phyloP scores from a whole-genome alignment of 306 rosid species.

The apple (Malus domestica) region DNA sequence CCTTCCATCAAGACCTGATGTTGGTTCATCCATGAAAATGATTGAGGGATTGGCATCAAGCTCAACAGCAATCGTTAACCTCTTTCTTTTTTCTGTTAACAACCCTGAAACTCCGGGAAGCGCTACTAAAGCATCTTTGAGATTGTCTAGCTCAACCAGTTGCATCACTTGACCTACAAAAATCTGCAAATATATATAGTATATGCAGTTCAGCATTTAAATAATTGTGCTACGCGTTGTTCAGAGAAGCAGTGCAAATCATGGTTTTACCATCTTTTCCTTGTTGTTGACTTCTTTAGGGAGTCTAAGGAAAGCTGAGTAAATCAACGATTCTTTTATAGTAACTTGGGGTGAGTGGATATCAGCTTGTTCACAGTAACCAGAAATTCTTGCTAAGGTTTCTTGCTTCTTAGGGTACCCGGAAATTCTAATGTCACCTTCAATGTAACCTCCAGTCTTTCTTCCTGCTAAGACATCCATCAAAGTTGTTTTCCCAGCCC shows the following conservation, averaged over 20 bases:
- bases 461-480: constrained; percentile 99
- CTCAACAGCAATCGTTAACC: constrained; percentile 91
- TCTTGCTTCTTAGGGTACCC: constrained; percentile 95
- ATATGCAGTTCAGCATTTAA: constrained; percentile 10
- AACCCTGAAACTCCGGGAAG: constrained; percentile 90
- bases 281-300: constrained; percentile 74
- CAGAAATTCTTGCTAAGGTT: constrained; percentile 95
- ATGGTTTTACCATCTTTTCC: constrained; percentile 60
- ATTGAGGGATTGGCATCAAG: constrained; percentile 97
- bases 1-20: constrained; percentile 96
- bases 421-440: constrained; percentile 82
- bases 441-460: constrained; percentile 86
- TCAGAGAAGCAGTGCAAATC: not conserved
- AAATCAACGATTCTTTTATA: constrained; percentile 67
- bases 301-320: constrained; percentile 94
- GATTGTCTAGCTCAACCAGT: constrained; percentile 70
- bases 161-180: constrained; percentile 94
- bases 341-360: constrained; percentile 99
- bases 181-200: constrained; percentile 34
- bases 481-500: constrained; percentile 96
- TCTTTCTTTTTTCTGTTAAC: constrained; percentile 91
- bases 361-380: constrained; percentile 95
- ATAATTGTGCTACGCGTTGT: not conserved
- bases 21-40: constrained; percentile 98
- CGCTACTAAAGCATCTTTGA: constrained; percentile 86